Evolutionary conservation across 2,329 filamentous ascomycete genomes (phyloP).

Genomic region (Phymatotrichopsis omnivora): DNA sequence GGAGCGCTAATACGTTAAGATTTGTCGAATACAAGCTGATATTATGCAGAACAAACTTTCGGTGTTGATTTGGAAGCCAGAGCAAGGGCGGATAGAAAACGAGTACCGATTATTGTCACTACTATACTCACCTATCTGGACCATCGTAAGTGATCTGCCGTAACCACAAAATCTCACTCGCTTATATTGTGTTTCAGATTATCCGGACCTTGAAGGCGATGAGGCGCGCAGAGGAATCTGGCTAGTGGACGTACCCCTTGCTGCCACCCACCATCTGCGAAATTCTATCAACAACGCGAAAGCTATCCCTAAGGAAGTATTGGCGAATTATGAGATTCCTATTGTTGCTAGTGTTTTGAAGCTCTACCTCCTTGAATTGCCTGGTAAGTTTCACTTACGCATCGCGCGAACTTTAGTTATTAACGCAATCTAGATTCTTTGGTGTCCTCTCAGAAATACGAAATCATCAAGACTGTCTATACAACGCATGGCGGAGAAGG

Average conservation of each 20-base stretch:
- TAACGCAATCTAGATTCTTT: conserved; percentile 65
- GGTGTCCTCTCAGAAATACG: conserved; percentile 95
- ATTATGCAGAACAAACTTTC: conserved; percentile 69
- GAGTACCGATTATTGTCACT: conserved; percentile 84
- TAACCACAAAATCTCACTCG: conserved; percentile 9
- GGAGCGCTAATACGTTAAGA: conserved; percentile 9
- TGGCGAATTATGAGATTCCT: conserved; percentile 85
- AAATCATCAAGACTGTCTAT: conserved; percentile 97
- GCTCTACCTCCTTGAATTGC: conserved; percentile 87
- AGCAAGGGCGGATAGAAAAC: conserved; percentile 86
- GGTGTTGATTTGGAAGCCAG: conserved; percentile 95
- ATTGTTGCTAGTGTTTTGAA: conserved; percentile 89
- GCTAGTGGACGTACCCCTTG: conserved; percentile 82
- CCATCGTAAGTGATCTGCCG: conserved; percentile 46
- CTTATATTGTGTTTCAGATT: conserved; percentile 44
- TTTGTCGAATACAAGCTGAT: no score
- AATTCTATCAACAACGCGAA: conserved; percentile 80
- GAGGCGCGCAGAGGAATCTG: conserved; percentile 86
- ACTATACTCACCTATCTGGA: conserved; percentile 91
- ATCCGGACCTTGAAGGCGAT: conserved; percentile 93
- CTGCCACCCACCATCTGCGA: conserved; percentile 74
- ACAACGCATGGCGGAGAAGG: conserved; percentile 66
- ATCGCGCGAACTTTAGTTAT: conserved; percentile 11
- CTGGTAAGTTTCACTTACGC: conserved; percentile 52
- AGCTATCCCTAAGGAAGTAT: conserved; percentile 59